Percentiles rank a stretch among this genome's conserved stretches.
Evolutionary conservation across 169 alveolate species (phyloP).

Genomic region (Cyclospora cayetanensis): DNA sequence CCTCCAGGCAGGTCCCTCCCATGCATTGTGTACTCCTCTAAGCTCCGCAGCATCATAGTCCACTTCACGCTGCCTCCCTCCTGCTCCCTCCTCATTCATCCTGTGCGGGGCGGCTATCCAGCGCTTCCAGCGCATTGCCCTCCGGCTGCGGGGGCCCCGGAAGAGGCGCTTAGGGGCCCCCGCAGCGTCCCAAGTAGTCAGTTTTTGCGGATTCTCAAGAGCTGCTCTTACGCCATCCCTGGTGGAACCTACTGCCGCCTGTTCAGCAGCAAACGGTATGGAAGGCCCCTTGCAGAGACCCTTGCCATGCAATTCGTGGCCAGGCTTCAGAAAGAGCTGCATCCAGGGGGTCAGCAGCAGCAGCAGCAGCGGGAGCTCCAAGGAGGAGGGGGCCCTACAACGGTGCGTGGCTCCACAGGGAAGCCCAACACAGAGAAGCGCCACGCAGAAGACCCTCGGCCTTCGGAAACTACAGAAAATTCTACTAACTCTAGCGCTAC

Average conservation of each 20-base stretch:
- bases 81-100: not conserved
- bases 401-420: too few relatives aligned
- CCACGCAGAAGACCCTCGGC: too few relatives aligned
- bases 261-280: conserved; percentile 2
- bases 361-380: not conserved
- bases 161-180: not conserved
- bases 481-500: too few relatives aligned
- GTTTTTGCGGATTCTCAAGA: not conserved
- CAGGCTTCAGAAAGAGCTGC: not conserved
- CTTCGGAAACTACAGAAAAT: too few relatives aligned
- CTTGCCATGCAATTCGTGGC: not conserved
- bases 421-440: too few relatives aligned
- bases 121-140: too few relatives aligned
- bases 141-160: too few relatives aligned
- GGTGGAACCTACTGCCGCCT: not conserved
- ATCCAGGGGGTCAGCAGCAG: not conserved
- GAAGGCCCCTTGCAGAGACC: not conserved
- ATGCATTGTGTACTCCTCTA: not conserved
- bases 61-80: conserved; percentile 3
- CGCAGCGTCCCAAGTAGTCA: not conserved
- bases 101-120: too few relatives aligned
- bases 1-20: not conserved
- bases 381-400: not conserved
- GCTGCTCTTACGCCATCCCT: not conserved
- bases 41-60: not conserved